Evolutionary conservation across 2,329 filamentous ascomycete species (phyloP).

Genomic region (Rhynchosporium agropyri): DNA sequence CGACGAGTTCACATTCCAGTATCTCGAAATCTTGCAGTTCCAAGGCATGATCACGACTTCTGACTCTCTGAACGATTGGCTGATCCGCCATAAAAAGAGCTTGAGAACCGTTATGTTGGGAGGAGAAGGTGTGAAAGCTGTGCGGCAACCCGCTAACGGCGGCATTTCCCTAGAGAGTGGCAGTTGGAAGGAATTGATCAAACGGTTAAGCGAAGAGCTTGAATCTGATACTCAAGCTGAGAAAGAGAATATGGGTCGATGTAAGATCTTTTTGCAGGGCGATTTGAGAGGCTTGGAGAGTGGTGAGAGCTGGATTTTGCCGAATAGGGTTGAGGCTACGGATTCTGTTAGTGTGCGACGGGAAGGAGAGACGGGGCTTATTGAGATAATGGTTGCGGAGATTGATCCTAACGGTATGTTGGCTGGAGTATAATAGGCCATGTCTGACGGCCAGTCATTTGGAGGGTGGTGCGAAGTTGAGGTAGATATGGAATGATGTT

Average conservation of each 20-base stretch:
- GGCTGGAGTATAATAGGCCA: too few species aligned
- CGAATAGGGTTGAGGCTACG: background rate
- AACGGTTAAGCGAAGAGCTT: conserved; percentile 45
- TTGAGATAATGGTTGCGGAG: too few species aligned
- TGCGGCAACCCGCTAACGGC: conserved; percentile 46
- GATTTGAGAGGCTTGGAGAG: conserved; percentile 38
- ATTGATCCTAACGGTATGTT: too few species aligned
- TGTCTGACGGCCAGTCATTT: too few species aligned
- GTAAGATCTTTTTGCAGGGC: conserved; percentile 44
- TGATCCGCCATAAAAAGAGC: conserved; percentile 46
- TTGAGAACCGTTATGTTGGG: conserved; percentile 50
- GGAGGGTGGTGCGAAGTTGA: too few species aligned
- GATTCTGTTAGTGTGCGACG: background rate
- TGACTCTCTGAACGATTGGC: conserved; percentile 48
- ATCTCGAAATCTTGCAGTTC: conserved; percentile 30
- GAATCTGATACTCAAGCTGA: conserved; percentile 41
- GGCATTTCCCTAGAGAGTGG: conserved; percentile 51
- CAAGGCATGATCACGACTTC: conserved; percentile 50
- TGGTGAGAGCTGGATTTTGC: conserved; percentile 30
- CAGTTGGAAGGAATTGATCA: conserved; percentile 49
- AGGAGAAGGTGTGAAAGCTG: conserved; percentile 47
- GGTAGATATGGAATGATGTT: too few species aligned
- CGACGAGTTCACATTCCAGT: conserved; percentile 41
- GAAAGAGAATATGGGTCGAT: conserved; percentile 41
- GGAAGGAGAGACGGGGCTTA: too few species aligned